phyloP scores from a whole-genome alignment of 2,329 filamentous ascomycete genomes.

The Aspergillus thermomutatus region DNA sequence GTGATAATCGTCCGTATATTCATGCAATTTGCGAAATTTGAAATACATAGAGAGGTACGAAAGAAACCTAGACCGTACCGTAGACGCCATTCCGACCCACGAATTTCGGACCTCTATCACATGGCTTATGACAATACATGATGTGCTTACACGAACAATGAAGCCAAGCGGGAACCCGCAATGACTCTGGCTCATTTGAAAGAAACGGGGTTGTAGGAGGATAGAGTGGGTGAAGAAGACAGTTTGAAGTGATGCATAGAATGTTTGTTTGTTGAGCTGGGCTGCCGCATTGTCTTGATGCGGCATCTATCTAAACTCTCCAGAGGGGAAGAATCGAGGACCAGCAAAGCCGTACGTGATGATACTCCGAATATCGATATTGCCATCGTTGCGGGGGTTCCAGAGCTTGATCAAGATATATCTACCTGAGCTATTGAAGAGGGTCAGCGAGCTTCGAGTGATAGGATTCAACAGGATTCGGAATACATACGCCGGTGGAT shows the following conservation, averaged over 20 bases:
- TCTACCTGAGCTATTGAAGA: constrained; percentile 60
- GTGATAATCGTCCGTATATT: neutral
- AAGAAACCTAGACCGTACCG: neutral
- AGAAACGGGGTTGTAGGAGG: neutral
- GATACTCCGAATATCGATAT: constrained; percentile 88
- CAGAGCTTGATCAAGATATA: constrained; percentile 89
- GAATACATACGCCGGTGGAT: constrained; percentile 40
- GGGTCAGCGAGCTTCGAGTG: constrained; percentile 6
- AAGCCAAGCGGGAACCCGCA: neutral
- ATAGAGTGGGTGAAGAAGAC: neutral
- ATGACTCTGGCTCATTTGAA: neutral
- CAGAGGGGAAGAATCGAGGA: constrained; percentile 74
- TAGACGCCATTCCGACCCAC: neutral
- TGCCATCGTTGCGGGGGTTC: constrained; percentile 69
- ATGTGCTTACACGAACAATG: neutral
- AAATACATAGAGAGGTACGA: neutral
- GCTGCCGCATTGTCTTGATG: neutral
- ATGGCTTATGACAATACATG: neutral
- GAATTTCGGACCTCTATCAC: neutral
- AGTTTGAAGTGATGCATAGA: neutral
- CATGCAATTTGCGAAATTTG: neutral
- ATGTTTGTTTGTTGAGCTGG: neutral
- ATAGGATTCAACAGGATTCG: neutral
- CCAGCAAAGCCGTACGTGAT: constrained; percentile 81
- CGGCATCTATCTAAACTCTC: constrained; percentile 52